Base-by-base conservation (phyloP, 768 basidiomycete genomes). In the Asterophora lycoperdoides region DNA sequence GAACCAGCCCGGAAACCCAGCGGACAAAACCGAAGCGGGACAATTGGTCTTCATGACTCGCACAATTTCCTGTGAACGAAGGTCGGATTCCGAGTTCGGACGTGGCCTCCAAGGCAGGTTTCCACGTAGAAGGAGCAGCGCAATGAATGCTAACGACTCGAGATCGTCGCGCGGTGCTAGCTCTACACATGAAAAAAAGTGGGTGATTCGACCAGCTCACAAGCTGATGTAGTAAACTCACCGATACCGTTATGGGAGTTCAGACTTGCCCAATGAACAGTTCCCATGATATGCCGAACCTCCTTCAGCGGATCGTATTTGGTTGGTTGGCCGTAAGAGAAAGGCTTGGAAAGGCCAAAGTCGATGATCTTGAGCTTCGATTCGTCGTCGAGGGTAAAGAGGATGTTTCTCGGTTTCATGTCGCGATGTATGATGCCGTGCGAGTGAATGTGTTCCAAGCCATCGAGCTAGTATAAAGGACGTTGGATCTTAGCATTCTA, bases 51-150 rank as follows among this genome's bases (percentile, higher is more conserved):
- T 59, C 33, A 53, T 37, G 43, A 52, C 30, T 26, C 46, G 49
- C 47, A 59, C 44, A 48, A 55, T 40, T 38, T 58, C 49, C 38
- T 58, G 50, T 18, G 53, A 55, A 44, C 48, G 50, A 48, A 54
- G 37, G 26, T 29, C 42, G 38, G 45, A 51, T 35, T 57, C 49
- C 5, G 29, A 49, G 41, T 32, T 19, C 17, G 53, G 53, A 41
- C 56, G 48, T 49, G 52, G 47, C 60, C 71, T 72, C 60, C 63
- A 62, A 35, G 58, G 59, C 19, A 56, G 65, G 7, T 68, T 68
- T 30, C 80, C 79, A 13, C 76, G 74, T 4, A 81, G 64, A 57
- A 82, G 79, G 57, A 79, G 80, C 23, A 81, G 68, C 40, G 77
- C 68, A 65, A 75, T 70, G 56, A 77, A 76, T 3, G 79, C 77